Percentiles rank a stretch among this genome's conserved stretches.
phyloP scores from a whole-genome alignment of 805 yeast genomes.

The Scheffersomyces ergatensis region DNA sequence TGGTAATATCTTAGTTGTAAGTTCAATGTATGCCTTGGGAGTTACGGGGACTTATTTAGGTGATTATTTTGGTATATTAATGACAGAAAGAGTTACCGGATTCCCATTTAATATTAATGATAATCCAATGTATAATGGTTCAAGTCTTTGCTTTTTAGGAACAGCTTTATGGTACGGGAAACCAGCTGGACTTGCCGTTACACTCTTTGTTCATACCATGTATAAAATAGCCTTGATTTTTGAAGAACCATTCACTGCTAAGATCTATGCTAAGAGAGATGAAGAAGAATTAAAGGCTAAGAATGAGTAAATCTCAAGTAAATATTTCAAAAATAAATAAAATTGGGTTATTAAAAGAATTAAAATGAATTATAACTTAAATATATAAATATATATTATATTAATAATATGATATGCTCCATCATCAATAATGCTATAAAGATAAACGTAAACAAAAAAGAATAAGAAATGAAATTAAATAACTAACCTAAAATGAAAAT shows the following conservation, averaged over 20 bases:
- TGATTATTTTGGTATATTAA: constrained; percentile 94
- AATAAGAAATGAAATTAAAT: too few species aligned
- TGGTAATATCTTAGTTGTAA: constrained; percentile 79
- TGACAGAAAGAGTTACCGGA: constrained; percentile 83
- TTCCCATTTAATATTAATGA: constrained; percentile 91
- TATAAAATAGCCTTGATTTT: constrained; percentile 79
- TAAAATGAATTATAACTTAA: too few species aligned
- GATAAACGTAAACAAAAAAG: too few species aligned
- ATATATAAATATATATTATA: too few species aligned
- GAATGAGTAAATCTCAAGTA: too few species aligned
- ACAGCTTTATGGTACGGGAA: constrained; percentile 85
- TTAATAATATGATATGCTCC: too few species aligned
- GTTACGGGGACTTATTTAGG: constrained; percentile 96
- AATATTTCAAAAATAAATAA: too few species aligned
- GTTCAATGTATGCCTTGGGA: constrained; percentile 91
- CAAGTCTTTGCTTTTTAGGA: constrained; percentile 85
- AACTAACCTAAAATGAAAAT: too few species aligned
- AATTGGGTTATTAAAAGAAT: too few species aligned
- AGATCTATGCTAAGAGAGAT: constrained; percentile 78
- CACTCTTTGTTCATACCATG: constrained; percentile 74
- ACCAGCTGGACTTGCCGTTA: constrained; percentile 80
- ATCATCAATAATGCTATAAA: too few species aligned
- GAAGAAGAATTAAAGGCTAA: constrained; percentile 10
- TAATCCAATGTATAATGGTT: constrained; percentile 97
- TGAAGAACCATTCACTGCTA: constrained; percentile 96